Base-by-base conservation (phyloP, 352 stramenopile genomes). In the Globisporangium emineosum region DNA sequence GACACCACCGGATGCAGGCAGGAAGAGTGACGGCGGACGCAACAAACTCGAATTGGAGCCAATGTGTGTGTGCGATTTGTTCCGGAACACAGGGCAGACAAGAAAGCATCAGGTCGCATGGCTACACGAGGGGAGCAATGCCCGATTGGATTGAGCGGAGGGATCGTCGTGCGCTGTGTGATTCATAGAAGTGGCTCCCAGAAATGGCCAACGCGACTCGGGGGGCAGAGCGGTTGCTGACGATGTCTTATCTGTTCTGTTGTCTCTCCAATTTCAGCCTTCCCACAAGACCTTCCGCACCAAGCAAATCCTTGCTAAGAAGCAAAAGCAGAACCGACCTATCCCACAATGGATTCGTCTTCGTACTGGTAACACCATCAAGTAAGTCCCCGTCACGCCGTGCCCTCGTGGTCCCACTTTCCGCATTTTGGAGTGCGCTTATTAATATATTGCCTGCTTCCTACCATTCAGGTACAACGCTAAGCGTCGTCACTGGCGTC, bases 211-310 rank as follows among this genome's bases (percentile, higher is more conserved):
- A 19, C 5, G 19, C 5, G n/a, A 15, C 5, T 32, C 5, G 2
- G 4, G n/a, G n/a, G n/a, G n/a, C n/a, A 17, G 13, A 5, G 30
- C 29, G 19, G 13, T 53, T 60, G 45, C 47, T 60, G 27, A 57
- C 51, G 50, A 40, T 21, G 3, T 17, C 45, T 23, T 40, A 9
- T 59, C 6, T 64, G 21, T 70, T 45, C 9, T 45, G 23, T 65
- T 15, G 60, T 17, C 15, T 17, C 15, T 35, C 19, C 1, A 59
- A 0, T 13, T 42, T 35, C 60, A 99, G 98, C 97, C 98, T 73
- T 99, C 98, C 66, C 97, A 99, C 90, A 99, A 99, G 91, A 98
- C 97, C 62, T 99, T 99, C 91, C 90, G 97, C 77, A 99, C 96
- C 67, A 99, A 99, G 97, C 89, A 90, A 66, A 99, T 97, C 67